Evolutionary conservation across 768 basidiomycete genomes (phyloP).

Genomic region (Amylocystis lapponica): DNA sequence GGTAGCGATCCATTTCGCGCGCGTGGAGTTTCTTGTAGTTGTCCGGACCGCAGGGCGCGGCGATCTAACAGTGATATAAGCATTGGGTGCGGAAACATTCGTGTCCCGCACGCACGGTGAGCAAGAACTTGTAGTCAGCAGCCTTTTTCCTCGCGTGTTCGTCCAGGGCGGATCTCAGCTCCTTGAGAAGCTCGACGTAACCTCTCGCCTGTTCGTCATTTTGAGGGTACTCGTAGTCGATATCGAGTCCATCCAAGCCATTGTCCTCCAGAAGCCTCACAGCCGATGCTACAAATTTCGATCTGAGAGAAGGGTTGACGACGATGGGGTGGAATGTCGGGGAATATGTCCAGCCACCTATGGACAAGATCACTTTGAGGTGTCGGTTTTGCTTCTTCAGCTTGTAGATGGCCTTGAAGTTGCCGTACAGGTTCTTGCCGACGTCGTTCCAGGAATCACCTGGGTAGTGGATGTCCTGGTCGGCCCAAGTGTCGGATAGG

Average conservation of each 20-base stretch:
- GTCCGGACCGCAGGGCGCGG: constrained; percentile 87
- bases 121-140: constrained; percentile 55
- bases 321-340: constrained; percentile 83
- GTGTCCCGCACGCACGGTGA: constrained; percentile 52
- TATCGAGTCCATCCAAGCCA: constrained; percentile 86
- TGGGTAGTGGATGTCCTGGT: constrained; percentile 94
- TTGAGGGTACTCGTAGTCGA: constrained; percentile 92
- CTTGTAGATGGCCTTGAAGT: constrained; percentile 89
- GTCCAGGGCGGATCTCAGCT: constrained; percentile 72
- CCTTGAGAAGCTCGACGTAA: constrained; percentile 76
- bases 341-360: constrained; percentile 95
- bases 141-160: constrained; percentile 64
- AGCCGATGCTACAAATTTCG: constrained; percentile 75
- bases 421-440: constrained; percentile 91
- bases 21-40: constrained; percentile 79
- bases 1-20: constrained; percentile 77
- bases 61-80: constrained; percentile 59
- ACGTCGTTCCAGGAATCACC: constrained; percentile 93
- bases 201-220: constrained; percentile 73
- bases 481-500: constrained; percentile 90
- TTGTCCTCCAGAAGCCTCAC: constrained; percentile 84
- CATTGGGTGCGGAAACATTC: too few species aligned
- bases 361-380: constrained; percentile 77
- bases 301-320: constrained; percentile 51
- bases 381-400: constrained; percentile 84